Evolutionary conservation across 441 rosid species (phyloP), one percentile per base, ranked within the genome.

Genomic region (Euphorbia celastroides): DNA sequence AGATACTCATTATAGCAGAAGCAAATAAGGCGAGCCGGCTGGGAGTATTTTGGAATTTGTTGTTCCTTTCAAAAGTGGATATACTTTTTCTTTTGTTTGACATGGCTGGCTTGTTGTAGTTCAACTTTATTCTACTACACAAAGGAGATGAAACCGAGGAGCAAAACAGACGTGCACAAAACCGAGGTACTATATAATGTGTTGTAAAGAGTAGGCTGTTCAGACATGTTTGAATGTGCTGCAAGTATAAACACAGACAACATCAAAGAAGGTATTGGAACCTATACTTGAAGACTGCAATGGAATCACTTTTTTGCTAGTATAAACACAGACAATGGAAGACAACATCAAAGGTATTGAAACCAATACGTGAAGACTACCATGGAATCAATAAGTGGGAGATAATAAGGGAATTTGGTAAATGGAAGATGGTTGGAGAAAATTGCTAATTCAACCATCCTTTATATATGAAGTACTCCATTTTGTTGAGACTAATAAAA

Each of bases 191-290:
- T n/a, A n/a, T n/a, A 92, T 80, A 94, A 71, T 5, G 82, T 84
- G 72, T 89, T 97, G 25, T 94, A 94, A 77, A 94, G 88, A 81
- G 98, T 89, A 46, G 99, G 97, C 79, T 94, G 98, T 78, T 94
- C 99, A 0, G 97, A 89, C 22, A 92, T 68, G 70, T 82, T 79
- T 5, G 99, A 92, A 20, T 72, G 80, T 46, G 89, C 85, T 58
- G 96, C 97, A 25, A 92, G 99, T 72, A 82, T 82, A 50, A 94
- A 97, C 60, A 94, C 97, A 82, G 87, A 89, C 79, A 84, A 91
- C 83, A 92, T 72, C n/a, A n/a, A n/a, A n/a, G n/a, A n/a, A n/a
- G n/a, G n/a, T n/a, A n/a, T n/a, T n/a, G n/a, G n/a, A n/a, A n/a
- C n/a, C n/a, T n/a, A n/a, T n/a, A n/a, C n/a, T n/a, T n/a, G n/a